These are phyloP conservation scores for Pichia exigua DNA, from an alignment of 805 yeast species.

Conservation along the genomic window DNA sequence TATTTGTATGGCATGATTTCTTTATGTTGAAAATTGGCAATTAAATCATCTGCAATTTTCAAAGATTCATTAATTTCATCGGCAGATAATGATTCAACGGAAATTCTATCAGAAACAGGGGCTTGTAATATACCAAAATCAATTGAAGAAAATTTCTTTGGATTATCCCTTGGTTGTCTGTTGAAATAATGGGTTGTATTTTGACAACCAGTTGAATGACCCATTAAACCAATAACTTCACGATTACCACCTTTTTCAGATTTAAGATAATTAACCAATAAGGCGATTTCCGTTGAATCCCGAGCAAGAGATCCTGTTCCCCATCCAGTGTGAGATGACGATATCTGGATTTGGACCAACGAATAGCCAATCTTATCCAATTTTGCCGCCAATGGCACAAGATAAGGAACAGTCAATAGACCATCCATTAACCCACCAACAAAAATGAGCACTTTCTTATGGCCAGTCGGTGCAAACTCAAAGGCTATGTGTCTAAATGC, in stretches of 20 bases:
- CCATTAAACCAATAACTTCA: conserved; percentile 54
- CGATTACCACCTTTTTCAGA: conserved; percentile 36
- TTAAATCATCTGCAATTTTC: conserved; percentile 31
- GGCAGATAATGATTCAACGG: conserved; percentile 19
- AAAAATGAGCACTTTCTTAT: conserved; percentile 51
- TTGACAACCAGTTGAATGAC: conserved; percentile 85
- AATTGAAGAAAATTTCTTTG: conserved; percentile 18
- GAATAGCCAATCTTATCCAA: conserved; percentile 46
- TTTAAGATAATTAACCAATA: conserved; percentile 49
- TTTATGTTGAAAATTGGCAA: conserved; percentile 35
- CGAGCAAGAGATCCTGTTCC: conserved; percentile 57
- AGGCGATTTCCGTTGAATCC: conserved; percentile 51
- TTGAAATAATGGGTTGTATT: conserved; percentile 58
- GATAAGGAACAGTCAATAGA: conserved; percentile 42
- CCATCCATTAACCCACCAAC: conserved; percentile 73
- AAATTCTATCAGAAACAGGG: conserved; percentile 61
- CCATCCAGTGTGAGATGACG: conserved; percentile 64
- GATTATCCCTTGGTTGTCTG: conserved; percentile 20
- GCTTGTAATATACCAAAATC: conserved; percentile 69
- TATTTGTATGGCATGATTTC: conserved; percentile 48
- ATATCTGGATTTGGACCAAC: conserved; percentile 47
- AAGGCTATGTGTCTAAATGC: conserved; percentile 42
- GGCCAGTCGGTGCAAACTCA: conserved; percentile 34
- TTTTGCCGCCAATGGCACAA: conserved; percentile 19
- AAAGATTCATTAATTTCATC: conserved; percentile 15